These are phyloP conservation scores for Myriosclerotinia duriaeana DNA, from an alignment of 2,329 filamentous ascomycete species.

Conservation along the genomic window DNA sequence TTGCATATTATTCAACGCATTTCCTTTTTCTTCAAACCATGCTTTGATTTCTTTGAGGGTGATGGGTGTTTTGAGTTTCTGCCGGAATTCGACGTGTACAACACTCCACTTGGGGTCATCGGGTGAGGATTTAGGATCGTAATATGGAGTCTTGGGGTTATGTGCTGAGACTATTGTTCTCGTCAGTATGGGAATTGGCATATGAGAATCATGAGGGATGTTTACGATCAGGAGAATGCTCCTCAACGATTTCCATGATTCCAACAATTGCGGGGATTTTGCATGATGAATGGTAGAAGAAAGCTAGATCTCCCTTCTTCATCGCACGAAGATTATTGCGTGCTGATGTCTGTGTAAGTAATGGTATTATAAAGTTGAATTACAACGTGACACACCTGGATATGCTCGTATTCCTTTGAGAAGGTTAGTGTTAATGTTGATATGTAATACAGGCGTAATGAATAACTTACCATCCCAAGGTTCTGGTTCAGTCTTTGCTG, in stretches of 20 bases:
- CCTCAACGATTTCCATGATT: constrained; percentile 83
- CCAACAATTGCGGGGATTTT: constrained; percentile 86
- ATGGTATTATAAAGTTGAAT: constrained; percentile 24
- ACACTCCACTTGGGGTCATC: constrained; percentile 79
- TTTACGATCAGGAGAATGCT: constrained; percentile 75
- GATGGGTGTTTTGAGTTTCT: constrained; percentile 74
- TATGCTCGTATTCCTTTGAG: constrained; percentile 51
- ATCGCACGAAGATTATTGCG: constrained; percentile 89
- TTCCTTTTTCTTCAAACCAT: constrained; percentile 53
- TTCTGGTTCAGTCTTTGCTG: constrained; percentile 70
- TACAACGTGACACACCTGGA: constrained; percentile 41
- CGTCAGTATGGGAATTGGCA: neutral
- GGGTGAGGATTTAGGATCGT: constrained; percentile 72
- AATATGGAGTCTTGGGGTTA: constrained; percentile 73
- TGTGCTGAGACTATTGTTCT: constrained; percentile 53
- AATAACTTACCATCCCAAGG: constrained; percentile 77
- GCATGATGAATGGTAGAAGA: constrained; percentile 97
- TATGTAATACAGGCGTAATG: constrained; percentile 6
- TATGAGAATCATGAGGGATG: neutral
- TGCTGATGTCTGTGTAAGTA: constrained; percentile 50
- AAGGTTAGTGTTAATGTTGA: constrained; percentile 23
- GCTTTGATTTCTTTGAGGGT: constrained; percentile 69
- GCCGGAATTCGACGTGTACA: constrained; percentile 83
- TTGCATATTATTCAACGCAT: constrained; percentile 71
- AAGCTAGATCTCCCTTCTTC: constrained; percentile 87